Evolutionary conservation across 2,329 filamentous ascomycete genomes (phyloP).

Genomic region (Fonsecaea pedrosoi): DNA sequence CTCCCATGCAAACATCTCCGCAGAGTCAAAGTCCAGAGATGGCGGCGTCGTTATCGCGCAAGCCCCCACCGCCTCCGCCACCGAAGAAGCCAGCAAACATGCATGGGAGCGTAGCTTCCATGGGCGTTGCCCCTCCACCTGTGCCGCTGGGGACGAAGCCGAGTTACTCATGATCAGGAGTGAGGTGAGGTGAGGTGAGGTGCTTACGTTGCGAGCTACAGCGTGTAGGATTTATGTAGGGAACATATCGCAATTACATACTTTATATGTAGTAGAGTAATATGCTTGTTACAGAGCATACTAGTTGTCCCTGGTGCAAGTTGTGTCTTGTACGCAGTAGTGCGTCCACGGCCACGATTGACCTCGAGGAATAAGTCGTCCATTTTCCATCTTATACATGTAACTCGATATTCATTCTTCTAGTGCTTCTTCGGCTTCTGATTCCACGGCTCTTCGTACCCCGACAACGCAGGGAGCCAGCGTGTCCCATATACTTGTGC

Average conservation of each 20-base stretch:
- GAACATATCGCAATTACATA: background rate
- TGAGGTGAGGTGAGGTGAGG: background rate
- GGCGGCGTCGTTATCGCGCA: constrained; percentile 49
- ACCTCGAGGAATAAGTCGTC: too few relatives aligned
- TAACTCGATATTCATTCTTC: too few relatives aligned
- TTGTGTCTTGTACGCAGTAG: background rate
- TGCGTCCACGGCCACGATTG: background rate
- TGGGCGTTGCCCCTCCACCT: constrained; percentile 54
- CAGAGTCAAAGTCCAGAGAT: constrained; percentile 39
- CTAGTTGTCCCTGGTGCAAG: background rate
- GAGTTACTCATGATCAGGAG: constrained; percentile 29
- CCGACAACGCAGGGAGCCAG: too few relatives aligned
- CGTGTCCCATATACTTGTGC: too few relatives aligned
- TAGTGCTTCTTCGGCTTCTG: too few relatives aligned
- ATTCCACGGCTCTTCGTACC: too few relatives aligned
- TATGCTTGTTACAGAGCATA: background rate
- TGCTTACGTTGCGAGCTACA: background rate
- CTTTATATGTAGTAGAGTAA: background rate
- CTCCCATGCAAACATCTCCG: constrained; percentile 22
- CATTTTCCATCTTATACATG: too few relatives aligned
- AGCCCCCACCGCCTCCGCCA: constrained; percentile 64
- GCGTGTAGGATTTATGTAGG: constrained; percentile 1
- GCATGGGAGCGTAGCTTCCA: constrained; percentile 44
- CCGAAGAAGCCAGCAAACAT: constrained; percentile 60
- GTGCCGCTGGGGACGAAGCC: constrained; percentile 66